These are phyloP conservation scores for Macadamia tetraphylla DNA, from an alignment of 164 flowering plant genomes.

Conservation along the genomic window DNA sequence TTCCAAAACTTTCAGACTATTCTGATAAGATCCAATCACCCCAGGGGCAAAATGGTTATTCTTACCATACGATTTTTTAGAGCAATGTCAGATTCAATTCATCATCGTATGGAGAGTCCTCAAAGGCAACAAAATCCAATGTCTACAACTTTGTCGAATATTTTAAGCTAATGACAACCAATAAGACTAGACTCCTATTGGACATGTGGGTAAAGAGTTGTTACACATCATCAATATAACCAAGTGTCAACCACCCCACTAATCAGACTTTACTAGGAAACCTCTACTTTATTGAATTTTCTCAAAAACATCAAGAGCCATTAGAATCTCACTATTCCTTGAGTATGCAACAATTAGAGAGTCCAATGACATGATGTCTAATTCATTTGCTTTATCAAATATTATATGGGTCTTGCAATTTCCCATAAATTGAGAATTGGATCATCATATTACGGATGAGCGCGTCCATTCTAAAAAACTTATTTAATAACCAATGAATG, in stretches of 20 bases:
- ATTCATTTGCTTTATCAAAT: conserved; percentile 14
- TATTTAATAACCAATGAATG: conserved; percentile 14
- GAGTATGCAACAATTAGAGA: conserved; percentile 23
- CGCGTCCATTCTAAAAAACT: conserved; percentile 3
- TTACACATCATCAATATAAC: conserved; percentile 16
- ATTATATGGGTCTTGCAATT: conserved; percentile 3
- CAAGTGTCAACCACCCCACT: conserved; percentile 20
- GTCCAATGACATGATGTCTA: conserved; percentile 16
- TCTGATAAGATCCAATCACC: too few species aligned
- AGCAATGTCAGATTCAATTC: too few species aligned
- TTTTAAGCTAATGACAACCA: conserved; percentile 31
- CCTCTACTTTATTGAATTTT: conserved; percentile 22
- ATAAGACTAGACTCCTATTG: conserved; percentile 19
- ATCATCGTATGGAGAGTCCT: too few species aligned
- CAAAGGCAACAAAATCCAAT: too few species aligned
- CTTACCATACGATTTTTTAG: too few species aligned
- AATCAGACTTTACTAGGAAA: conserved; percentile 26
- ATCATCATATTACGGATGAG: conserved; percentile 12
- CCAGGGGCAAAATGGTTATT: too few species aligned
- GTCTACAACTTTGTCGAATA: not conserved
- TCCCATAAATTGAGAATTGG: conserved; percentile 18
- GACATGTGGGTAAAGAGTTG: conserved; percentile 9
- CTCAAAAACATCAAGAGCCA: conserved; percentile 17
- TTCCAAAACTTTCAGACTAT: too few species aligned
- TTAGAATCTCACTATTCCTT: conserved; percentile 12